A percentile compares a stretch with the other conserved stretches of the same genome.
phyloP scores from a whole-genome alignment of 2,329 filamentous ascomycete species.

The Fusarium haematococcum region DNA sequence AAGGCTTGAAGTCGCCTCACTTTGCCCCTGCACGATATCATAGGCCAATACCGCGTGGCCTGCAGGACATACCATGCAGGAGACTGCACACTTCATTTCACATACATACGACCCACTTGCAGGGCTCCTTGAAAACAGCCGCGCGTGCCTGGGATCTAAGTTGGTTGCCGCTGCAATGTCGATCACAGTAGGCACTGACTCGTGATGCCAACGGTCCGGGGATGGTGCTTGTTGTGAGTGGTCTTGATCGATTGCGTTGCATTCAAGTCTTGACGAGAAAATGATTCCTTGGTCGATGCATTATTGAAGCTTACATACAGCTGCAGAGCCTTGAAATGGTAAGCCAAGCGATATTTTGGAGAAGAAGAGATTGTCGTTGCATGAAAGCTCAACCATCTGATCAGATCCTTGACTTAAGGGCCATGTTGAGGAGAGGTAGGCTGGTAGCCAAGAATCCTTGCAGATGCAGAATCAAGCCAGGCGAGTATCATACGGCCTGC shows the following conservation, averaged over 20 bases:
- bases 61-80: not conserved
- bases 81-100: slow-evolving; percentile 8
- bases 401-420: not conserved
- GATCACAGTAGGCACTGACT: slow-evolving; percentile 11
- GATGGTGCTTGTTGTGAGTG: not conserved
- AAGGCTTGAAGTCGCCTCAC: not conserved
- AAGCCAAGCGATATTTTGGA: not conserved
- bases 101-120: not conserved
- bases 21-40: not conserved
- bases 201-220: slow-evolving; percentile 14
- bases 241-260: not conserved
- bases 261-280: not conserved
- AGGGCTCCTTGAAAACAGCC: not conserved
- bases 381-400: not conserved
- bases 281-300: not conserved
- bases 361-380: not conserved
- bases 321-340: not conserved
- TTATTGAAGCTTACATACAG: not conserved
- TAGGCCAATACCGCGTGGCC: not conserved
- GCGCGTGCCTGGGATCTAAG: slow-evolving; percentile 3
- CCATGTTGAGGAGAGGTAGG: not conserved
- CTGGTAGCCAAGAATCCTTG: no score
- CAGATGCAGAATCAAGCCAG: not conserved
- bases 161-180: not conserved
- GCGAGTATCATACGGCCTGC: not conserved